Evolutionary conservation across 306 rosid species (phyloP).

Genomic region (Sphenostylis stenocarpa): DNA sequence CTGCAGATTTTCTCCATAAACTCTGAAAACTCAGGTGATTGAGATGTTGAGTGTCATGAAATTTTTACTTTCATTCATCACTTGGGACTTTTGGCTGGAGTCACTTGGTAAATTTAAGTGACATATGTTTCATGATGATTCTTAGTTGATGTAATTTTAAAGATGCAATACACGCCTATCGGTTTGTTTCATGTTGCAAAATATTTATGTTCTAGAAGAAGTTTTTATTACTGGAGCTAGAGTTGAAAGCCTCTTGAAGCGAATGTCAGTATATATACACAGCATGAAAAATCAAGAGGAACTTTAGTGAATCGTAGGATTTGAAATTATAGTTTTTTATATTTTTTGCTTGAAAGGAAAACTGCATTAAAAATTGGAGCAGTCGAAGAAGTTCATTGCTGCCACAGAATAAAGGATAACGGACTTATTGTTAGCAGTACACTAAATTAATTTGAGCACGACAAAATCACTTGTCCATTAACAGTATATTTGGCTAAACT

Average conservation of each 20-base stretch:
- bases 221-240: neutral
- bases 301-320: neutral
- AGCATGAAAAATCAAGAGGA: neutral
- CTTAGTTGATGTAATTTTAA: slow-evolving; percentile 3
- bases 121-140: neutral
- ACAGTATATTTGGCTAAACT: too few relatives aligned
- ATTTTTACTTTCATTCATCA: slow-evolving; percentile 9
- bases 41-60: slow-evolving; percentile 3
- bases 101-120: neutral
- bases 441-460: neutral
- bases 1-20: slow-evolving; percentile 72
- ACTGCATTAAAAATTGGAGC: neutral
- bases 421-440: neutral
- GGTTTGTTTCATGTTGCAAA: too few relatives aligned
- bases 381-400: neutral
- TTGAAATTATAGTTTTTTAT: neutral
- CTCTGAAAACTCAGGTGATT: slow-evolving; percentile 30
- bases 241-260: neutral
- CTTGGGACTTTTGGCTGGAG: neutral
- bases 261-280: neutral
- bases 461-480: neutral
- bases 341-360: neutral
- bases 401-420: neutral
- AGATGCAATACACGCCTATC: neutral
- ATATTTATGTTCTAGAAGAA: neutral